phyloP scores from a whole-genome alignment of 225 moss, liverwort and hornwort genomes.

The Thuidium tamariscinum region DNA sequence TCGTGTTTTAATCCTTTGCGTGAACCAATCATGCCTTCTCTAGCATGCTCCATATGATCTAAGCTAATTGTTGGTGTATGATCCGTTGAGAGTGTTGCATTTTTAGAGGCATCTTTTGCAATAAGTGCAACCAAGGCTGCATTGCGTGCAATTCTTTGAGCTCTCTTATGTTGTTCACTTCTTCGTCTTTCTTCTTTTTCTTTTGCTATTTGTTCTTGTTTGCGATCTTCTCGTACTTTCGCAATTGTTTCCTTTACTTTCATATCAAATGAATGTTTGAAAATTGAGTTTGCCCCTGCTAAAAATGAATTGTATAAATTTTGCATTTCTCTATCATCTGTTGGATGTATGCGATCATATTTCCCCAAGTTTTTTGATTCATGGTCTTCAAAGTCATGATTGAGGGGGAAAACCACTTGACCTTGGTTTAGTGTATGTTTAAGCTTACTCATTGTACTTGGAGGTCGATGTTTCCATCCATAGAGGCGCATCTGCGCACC shows the following conservation, averaged over 20 bases:
- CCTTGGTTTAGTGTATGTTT: neutral
- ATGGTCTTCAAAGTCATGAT: conserved; percentile 74
- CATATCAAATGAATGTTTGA: conserved; percentile 91
- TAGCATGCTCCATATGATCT: neutral
- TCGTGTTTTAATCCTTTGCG: neutral
- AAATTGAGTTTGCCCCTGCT: conserved; percentile 60
- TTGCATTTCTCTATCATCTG: conserved; percentile 50
- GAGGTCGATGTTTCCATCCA: neutral
- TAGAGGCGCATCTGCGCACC: conserved; percentile 58
- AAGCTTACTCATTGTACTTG: neutral
- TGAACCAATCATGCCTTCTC: neutral
- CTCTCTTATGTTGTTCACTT: conserved; percentile 31
- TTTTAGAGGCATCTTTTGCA: neutral
- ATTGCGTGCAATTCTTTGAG: conserved; percentile 34
- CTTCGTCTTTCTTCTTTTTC: conserved; percentile 31
- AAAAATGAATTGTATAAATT: conserved; percentile 60
- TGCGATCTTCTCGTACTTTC: conserved; percentile 55
- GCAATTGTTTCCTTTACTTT: conserved; percentile 78
- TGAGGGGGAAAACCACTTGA: conserved; percentile 28
- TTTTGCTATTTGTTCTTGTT: conserved; percentile 53
- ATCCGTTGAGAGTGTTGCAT: neutral
- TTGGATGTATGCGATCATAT: conserved; percentile 73
- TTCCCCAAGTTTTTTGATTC: conserved; percentile 67
- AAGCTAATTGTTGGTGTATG: neutral
- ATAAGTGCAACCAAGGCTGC: conserved; percentile 27